These are phyloP conservation scores for Schizothecium vesticola DNA, from an alignment of 495 filamentous ascomycete species.

Conservation along the genomic window DNA sequence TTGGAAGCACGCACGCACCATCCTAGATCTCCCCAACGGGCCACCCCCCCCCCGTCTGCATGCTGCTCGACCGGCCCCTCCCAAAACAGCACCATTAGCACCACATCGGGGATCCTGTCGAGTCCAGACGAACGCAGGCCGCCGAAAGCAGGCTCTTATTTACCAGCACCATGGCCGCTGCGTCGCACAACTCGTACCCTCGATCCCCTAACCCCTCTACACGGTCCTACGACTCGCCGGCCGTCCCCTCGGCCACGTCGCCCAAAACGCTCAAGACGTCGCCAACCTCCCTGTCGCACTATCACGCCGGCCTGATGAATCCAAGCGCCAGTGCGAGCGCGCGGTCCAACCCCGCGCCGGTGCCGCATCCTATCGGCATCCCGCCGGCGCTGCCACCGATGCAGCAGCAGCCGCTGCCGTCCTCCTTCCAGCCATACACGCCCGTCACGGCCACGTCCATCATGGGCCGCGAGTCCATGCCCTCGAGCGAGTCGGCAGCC, in stretches of 20 bases:
- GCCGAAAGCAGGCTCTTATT: conserved; percentile 24
- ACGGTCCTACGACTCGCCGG: conserved; percentile 51
- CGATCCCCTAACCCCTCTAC: conserved; percentile 51
- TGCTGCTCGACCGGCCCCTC: conserved; percentile 42
- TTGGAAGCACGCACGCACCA: conserved; percentile 2
- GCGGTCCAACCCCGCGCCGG: conserved; percentile 28
- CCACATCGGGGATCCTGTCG: conserved; percentile 37
- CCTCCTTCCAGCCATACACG: conserved; percentile 41
- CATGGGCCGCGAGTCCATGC: conserved; percentile 49
- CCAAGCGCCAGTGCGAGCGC: conserved; percentile 28
- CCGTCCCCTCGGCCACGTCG: conserved; percentile 52
- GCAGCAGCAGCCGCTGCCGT: conserved; percentile 21
- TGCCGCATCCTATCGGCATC: conserved; percentile 43
- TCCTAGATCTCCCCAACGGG: conserved; percentile 16
- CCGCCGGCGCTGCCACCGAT: conserved; percentile 33
- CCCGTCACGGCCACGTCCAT: conserved; percentile 40
- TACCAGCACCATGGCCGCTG: conserved; percentile 46
- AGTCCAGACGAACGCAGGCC: conserved; percentile 33
- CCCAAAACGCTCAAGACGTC: conserved; percentile 45
- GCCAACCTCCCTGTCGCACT: conserved; percentile 40
- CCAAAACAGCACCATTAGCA: conserved; percentile 31
- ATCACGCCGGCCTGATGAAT: conserved; percentile 44
- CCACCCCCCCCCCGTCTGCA: conserved; percentile 31
- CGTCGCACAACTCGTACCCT: conserved; percentile 47
- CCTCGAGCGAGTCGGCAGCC: conserved; percentile 46